These are phyloP conservation scores for Xylaria nigripes DNA, from an alignment of 495 filamentous ascomycete genomes.

Conservation along the genomic window DNA sequence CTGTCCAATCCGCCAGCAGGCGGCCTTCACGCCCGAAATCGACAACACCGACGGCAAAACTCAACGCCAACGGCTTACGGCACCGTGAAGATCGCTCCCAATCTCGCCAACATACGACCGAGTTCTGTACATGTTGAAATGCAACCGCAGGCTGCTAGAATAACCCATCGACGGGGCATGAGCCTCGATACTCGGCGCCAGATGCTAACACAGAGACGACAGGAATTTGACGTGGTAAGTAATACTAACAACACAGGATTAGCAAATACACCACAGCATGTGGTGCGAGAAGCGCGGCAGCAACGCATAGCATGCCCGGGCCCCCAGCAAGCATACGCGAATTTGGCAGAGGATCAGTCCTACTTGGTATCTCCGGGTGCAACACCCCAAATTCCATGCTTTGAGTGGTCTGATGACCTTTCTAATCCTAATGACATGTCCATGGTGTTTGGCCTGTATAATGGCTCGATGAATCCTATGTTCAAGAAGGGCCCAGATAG, in stretches of 20 bases:
- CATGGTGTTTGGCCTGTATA: slow-evolving; percentile 35
- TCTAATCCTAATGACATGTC: slow-evolving; percentile 25
- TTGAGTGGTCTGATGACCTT: slow-evolving; percentile 30
- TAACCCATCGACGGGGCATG: slow-evolving; percentile 66
- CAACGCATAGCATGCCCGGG: slow-evolving; percentile 61
- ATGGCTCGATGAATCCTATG: slow-evolving; percentile 32
- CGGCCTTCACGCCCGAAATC: slow-evolving; percentile 59
- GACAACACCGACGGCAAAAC: slow-evolving; percentile 78
- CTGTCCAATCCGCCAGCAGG: slow-evolving; percentile 57
- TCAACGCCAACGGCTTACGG: slow-evolving; percentile 75
- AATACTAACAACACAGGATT: slow-evolving; percentile 55
- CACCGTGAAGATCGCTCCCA: slow-evolving; percentile 51
- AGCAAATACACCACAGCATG: slow-evolving; percentile 47
- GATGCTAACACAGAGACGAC: slow-evolving; percentile 38
- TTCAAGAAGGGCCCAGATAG: slow-evolving; percentile 37
- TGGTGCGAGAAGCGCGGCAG: slow-evolving; percentile 67
- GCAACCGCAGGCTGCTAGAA: slow-evolving; percentile 32
- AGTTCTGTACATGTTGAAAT: slow-evolving; percentile 16
- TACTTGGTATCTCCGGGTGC: slow-evolving; percentile 42
- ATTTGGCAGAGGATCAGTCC: slow-evolving; percentile 28
- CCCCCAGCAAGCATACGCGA: slow-evolving; percentile 30
- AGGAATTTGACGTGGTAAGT: slow-evolving; percentile 49
- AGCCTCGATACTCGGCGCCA: slow-evolving; percentile 65
- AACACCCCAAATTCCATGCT: slow-evolving; percentile 38
- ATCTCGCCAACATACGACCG: slow-evolving; percentile 47